Percentiles rank a stretch among this genome's conserved stretches.
Conservation (phyloP, 495 filamentous ascomycete species). For the Tuber magnatum region DNA sequence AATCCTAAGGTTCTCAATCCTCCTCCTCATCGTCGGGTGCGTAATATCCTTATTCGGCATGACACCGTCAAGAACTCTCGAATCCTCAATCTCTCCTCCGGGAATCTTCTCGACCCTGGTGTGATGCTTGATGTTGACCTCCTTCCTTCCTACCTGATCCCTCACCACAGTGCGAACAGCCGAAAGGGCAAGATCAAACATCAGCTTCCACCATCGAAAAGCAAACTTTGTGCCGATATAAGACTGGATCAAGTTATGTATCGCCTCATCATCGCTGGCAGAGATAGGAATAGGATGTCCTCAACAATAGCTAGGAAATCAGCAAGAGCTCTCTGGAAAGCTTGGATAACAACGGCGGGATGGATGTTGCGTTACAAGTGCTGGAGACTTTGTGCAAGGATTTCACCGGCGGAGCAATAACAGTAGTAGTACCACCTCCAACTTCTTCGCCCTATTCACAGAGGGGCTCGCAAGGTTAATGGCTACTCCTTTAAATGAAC, state of each 20-base stretch:
- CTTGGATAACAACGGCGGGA: slow-evolving; percentile 94
- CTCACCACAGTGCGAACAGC: slow-evolving; percentile 93
- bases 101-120: slow-evolving; percentile 97
- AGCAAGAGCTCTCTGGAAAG: slow-evolving; percentile 90
- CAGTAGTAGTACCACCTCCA: slow-evolving; percentile 95
- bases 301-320: slow-evolving; percentile 90
- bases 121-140: slow-evolving; percentile 98
- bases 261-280: slow-evolving; percentile 85
- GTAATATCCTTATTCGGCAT: slow-evolving; percentile 99
- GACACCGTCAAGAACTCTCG: slow-evolving; percentile 86
- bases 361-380: slow-evolving; percentile 99
- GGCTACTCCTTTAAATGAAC: background rate
- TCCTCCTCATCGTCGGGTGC: slow-evolving; percentile 96
- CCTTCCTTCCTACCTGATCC: slow-evolving; percentile 65
- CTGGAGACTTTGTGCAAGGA: slow-evolving; percentile 89
- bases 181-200: slow-evolving; percentile 86
- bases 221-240: slow-evolving; percentile 99
- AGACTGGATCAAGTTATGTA: slow-evolving; percentile 85
- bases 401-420: slow-evolving; percentile 96
- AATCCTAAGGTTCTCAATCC: slow-evolving; percentile 94
- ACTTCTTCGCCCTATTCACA: slow-evolving; percentile 73
- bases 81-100: slow-evolving; percentile 96
- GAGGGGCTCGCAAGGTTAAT: background rate
- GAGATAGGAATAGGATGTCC: slow-evolving; percentile 85
- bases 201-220: slow-evolving; percentile 86